These are phyloP conservation scores for Ophiocordyceps robertsii DNA, from an alignment of 2,329 filamentous ascomycete genomes.

Conservation along the genomic window DNA sequence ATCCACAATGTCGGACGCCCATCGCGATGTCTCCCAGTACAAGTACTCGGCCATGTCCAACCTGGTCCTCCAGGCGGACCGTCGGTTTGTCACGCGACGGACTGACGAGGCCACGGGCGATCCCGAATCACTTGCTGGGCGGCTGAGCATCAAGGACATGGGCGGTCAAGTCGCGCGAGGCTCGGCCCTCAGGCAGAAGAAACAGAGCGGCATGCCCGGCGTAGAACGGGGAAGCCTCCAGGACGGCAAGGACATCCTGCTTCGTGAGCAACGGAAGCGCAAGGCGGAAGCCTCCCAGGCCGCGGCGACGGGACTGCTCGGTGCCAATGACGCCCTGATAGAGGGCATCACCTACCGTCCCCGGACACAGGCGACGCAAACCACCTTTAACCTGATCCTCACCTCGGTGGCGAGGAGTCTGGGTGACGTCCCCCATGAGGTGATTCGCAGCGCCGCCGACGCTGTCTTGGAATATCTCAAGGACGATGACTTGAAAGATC, in stretches of 20 bases:
- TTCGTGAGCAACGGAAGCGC: constrained; percentile 74
- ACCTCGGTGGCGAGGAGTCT: constrained; percentile 80
- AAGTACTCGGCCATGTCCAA: constrained; percentile 99
- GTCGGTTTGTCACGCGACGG: constrained; percentile 83
- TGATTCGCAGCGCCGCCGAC: constrained; percentile 87
- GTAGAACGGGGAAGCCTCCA: constrained; percentile 62
- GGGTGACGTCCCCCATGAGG: constrained; percentile 84
- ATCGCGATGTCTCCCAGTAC: constrained; percentile 85
- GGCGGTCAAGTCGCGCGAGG: constrained; percentile 72
- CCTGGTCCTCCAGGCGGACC: constrained; percentile 99
- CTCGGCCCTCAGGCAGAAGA: constrained; percentile 68
- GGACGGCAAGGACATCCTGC: constrained; percentile 73
- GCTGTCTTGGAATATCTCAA: constrained; percentile 84
- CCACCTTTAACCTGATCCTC: constrained; percentile 87
- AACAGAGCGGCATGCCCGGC: constrained; percentile 50
- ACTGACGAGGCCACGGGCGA: constrained; percentile 94
- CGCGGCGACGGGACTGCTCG: constrained; percentile 64
- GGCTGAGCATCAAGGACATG: constrained; percentile 91
- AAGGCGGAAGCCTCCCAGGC: constrained; percentile 59
- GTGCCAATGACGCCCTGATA: constrained; percentile 72
- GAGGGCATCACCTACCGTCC: constrained; percentile 89
- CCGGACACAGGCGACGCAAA: constrained; percentile 78
- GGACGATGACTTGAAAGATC: constrained; percentile 89
- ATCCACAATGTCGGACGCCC: constrained; percentile 56
- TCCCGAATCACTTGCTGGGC: constrained; percentile 89